A percentile compares a stretch with the other conserved stretches of the same genome.
Conservation (phyloP, 164 flowering plant species). For the Protea cynaroides region DNA sequence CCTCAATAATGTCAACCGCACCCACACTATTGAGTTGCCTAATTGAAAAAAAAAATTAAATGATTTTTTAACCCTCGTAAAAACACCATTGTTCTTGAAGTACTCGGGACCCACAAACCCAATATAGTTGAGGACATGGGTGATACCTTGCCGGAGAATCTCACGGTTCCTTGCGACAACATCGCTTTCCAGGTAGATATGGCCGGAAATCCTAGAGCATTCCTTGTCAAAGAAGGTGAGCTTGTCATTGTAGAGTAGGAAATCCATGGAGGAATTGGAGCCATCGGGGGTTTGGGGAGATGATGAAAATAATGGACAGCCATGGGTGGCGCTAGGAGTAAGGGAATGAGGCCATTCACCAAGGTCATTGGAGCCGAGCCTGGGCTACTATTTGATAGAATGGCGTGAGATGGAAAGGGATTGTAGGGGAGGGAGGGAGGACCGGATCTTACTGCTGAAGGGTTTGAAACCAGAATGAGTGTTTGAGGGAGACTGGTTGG, state of each 20-base stretch:
- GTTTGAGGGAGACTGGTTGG: conserved; percentile 48
- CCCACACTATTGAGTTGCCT: too few species aligned
- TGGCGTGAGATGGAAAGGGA: conserved; percentile 56
- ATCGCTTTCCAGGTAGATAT: conserved; percentile 74
- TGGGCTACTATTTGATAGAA: conserved; percentile 63
- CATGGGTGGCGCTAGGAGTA: conserved; percentile 40
- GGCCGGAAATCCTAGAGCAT: conserved; percentile 69
- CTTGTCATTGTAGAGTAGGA: conserved; percentile 55
- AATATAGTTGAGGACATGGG: conserved; percentile 84
- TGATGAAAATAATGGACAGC: too few species aligned
- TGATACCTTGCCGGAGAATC: conserved; percentile 52
- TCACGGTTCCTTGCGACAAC: conserved; percentile 69
- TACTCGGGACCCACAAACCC: conserved; percentile 91
- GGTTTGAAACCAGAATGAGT: conserved; percentile 33
- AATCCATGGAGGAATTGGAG: conserved; percentile 27
- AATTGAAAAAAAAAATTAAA: too few species aligned
- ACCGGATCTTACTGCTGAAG: conserved; percentile 35
- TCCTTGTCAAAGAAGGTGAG: conserved; percentile 82
- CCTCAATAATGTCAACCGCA: too few species aligned
- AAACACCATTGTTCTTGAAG: conserved; percentile 72
- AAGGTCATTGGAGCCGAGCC: conserved; percentile 67
- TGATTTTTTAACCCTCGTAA: too few species aligned
- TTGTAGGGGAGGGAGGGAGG: conserved; percentile 58
- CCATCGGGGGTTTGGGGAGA: conserved; percentile 9
- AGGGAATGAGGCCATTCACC: conserved; percentile 63